Base-by-base conservation (phyloP, 768 basidiomycete genomes). In the Auriscalpium microsporum region DNA sequence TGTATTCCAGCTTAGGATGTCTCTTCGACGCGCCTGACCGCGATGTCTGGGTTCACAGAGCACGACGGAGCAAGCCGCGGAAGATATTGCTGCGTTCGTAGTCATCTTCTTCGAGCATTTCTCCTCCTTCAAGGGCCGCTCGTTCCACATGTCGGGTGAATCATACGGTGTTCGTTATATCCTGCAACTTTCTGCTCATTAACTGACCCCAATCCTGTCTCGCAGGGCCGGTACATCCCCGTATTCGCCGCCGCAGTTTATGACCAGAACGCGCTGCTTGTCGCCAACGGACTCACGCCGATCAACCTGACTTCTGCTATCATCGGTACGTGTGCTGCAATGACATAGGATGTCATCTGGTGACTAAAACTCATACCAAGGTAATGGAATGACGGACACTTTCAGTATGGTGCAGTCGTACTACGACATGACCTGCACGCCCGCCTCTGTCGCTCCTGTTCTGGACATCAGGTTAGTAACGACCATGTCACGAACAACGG, bases 21-120 rank as follows among this genome's bases (percentile, higher is more conserved):
- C 1, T 42, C 40, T 28, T 17, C 40, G 40, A 42, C 28, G 40
- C 14, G 17, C 40, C 14, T 13, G 50, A 35, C n/a, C 10, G 10
- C 54, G 11, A 34, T 34, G 4, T 42, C n/a, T 0, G 40, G n/a
- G 23, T 44, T 3, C 16, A 10, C 42, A 84, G 83, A 73, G 76
- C 48, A 85, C 78, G 2, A 81, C 84, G 0, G 79, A 84, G 63
- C 81, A 85, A 45, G 86, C 83, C 4, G 83, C 84, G 0, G 74
- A 78, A 52, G 86, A 89, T 59, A 80, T 89, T 4, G 84, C 85
- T 0, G 79, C 81, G 0, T 89, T 89, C 60, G 74, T 88, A 0
- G 71, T 78, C 4, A 80, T 89, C 54, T 88, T 88, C 69, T 88
- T 88, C 49, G 84, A 88, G 61, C 76, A 82, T 55, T 90, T 90